These are phyloP conservation scores for Kodamaea kakaduensis DNA, from an alignment of 805 yeast species.

Conservation along the genomic window DNA sequence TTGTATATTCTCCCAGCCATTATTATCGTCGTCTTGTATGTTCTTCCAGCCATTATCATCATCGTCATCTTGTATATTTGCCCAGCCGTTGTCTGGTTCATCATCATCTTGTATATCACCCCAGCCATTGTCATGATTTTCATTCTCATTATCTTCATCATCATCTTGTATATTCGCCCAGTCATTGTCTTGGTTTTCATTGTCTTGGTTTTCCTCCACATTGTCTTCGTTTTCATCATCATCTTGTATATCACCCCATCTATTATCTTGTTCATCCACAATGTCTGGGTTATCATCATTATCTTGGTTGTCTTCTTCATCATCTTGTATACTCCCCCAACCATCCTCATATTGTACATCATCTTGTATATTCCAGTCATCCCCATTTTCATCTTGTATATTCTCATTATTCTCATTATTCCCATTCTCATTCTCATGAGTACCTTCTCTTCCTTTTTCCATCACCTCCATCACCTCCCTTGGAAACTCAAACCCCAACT, in stretches of 20 bases:
- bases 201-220: not conserved
- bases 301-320: not conserved
- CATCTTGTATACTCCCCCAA: not conserved
- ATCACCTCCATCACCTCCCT: slow-evolving; percentile 15
- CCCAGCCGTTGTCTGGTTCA: not conserved
- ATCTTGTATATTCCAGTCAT: too few species aligned
- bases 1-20: slow-evolving; percentile 3
- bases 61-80: not conserved
- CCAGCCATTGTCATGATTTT: not conserved
- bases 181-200: not conserved
- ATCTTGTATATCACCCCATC: slow-evolving; percentile 1
- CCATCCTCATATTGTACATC: too few species aligned
- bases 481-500: slow-evolving; percentile 24
- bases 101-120: slow-evolving; percentile 4
- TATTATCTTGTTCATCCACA: not conserved
- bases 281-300: not conserved
- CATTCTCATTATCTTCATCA: slow-evolving; percentile 1
- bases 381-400: not conserved
- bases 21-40: slow-evolving; percentile 1
- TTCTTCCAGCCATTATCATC: not conserved
- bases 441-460: not conserved
- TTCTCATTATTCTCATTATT: not conserved
- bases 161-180: slow-evolving; percentile 2
- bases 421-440: not conserved
- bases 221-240: not conserved